Conservation (phyloP, 768 basidiomycete species). For the Obba rivulosa region DNA sequence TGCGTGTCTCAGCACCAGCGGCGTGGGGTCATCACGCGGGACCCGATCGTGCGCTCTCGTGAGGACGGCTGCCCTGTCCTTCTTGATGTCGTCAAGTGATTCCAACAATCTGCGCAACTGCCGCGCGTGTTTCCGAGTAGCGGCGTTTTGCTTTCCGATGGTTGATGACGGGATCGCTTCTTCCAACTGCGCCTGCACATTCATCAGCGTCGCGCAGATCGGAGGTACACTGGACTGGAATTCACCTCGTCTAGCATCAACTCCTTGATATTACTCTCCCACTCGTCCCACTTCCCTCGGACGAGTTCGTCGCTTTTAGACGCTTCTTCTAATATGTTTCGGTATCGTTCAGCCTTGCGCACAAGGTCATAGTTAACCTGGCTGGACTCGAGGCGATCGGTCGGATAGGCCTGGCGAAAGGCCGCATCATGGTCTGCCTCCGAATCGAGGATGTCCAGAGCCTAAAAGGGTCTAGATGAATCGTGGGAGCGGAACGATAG, state of each 20-base stretch:
- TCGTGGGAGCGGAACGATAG: neutral
- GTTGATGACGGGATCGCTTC: slow-evolving; percentile 66
- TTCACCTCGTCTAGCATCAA: slow-evolving; percentile 64
- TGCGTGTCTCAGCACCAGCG: slow-evolving; percentile 61
- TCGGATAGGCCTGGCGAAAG: slow-evolving; percentile 43
- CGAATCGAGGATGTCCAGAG: slow-evolving; percentile 84
- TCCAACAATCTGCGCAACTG: slow-evolving; percentile 71
- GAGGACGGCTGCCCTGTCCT: slow-evolving; percentile 56
- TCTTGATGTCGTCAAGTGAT: slow-evolving; percentile 67
- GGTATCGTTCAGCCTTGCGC: slow-evolving; percentile 66
- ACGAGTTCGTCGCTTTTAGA: slow-evolving; percentile 72
- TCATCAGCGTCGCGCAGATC: neutral
- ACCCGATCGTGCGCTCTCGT: slow-evolving; percentile 57
- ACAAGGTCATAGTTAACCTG: slow-evolving; percentile 74
- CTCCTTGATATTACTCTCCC: slow-evolving; percentile 67
- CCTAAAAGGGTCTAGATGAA: slow-evolving; percentile 39
- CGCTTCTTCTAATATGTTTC: slow-evolving; percentile 67
- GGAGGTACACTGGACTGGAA: neutral
- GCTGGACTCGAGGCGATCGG: slow-evolving; percentile 62
- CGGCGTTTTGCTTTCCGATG: slow-evolving; percentile 9
- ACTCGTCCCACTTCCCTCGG: slow-evolving; percentile 81
- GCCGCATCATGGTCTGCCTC: slow-evolving; percentile 87
- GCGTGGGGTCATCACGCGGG: slow-evolving; percentile 67
- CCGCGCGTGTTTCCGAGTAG: slow-evolving; percentile 60
- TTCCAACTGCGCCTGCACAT: slow-evolving; percentile 56